Evolutionary conservation across 2,329 filamentous ascomycete genomes (phyloP), one percentile per base, ranked within the genome.

Genomic region (Fusarium coicis): DNA sequence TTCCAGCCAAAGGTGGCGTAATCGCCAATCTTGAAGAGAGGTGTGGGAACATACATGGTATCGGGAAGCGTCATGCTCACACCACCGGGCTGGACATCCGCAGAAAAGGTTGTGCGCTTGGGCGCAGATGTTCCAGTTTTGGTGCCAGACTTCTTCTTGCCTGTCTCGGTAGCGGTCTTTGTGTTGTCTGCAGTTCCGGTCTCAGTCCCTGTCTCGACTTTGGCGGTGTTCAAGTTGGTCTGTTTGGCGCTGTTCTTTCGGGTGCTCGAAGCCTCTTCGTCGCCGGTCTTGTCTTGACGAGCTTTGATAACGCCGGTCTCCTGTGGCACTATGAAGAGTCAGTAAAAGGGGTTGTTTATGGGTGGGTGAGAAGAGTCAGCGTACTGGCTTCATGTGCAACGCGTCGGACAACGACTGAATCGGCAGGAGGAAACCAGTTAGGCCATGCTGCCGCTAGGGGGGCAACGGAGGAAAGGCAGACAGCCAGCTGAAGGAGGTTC

Each of bases 1-100:
- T 92, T 92, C 89, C 90, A 92, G 52, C 82, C 85, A 80, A 88
- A 90, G 19, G 89, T 91, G 47, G 91, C 83, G 49, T 83, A 83
- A 76, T 91, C 86, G 68, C 88, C 87, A 68, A 92, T 89, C 77
- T 89, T 89, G 85, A 88, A 91, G 44, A 90, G 84, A 66, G 86
- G 83, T 15, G 84, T 83, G 32, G 84, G 83, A 16, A 82, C 81
- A 9, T 81, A 78, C 7, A 83, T 84, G 11, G 83, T 80, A 43
- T 84, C 81, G 2, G 90, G 90, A 4, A 84, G 86, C 49, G 87
- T 74, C 83, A 92, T 87, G 52, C 83, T 81, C 42, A 91, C 84
- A 58, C 84, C 82, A 55, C 88, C 90, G 5, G 85, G 83, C 14
- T 86, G 83, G 59, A 87, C 84, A 42, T 82, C 79, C 2, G 83